Percentiles rank a stretch among this genome's conserved stretches.
Evolutionary conservation across 306 rosid genomes (phyloP).

Genomic region (Glycine latifolia): DNA sequence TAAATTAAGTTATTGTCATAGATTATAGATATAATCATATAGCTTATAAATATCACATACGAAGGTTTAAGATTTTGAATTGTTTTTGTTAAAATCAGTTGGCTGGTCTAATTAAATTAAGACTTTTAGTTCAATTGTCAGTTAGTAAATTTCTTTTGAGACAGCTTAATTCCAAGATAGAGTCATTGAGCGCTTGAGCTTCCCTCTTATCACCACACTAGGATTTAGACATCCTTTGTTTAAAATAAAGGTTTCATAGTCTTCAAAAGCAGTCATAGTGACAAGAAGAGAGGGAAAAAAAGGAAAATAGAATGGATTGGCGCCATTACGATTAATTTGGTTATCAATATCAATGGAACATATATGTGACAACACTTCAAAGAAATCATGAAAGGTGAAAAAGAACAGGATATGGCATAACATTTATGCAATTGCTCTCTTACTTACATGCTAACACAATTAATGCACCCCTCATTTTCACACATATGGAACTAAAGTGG

Average conservation of each 20-base stretch:
- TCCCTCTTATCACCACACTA: neutral
- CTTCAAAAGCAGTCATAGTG: constrained; percentile 14
- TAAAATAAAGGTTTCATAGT: constrained; percentile 14
- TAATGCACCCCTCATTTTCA: constrained; percentile 24
- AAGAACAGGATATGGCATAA: constrained; percentile 4
- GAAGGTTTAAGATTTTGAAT: too few species aligned
- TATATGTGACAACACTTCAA: neutral
- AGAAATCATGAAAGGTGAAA: constrained; percentile 25
- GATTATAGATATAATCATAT: too few species aligned
- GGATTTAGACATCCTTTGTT: neutral
- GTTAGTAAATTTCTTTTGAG: too few species aligned
- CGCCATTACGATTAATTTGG: constrained; percentile 12
- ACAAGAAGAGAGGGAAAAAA: neutral
- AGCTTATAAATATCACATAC: neutral
- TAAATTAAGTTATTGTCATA: too few species aligned
- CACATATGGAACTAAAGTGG: constrained; percentile 1
- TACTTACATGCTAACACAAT: constrained; percentile 27
- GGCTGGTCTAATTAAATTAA: too few species aligned
- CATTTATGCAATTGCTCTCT: constrained; percentile 23
- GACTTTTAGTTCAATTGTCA: too few species aligned
- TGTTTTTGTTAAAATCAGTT: too few species aligned
- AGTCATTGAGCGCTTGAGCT: neutral
- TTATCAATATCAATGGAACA: neutral
- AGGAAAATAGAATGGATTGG: constrained; percentile 22
- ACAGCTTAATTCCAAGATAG: too few species aligned